phyloP scores from a whole-genome alignment of 2,329 filamentous ascomycete genomes.

The Monascus ruber region DNA sequence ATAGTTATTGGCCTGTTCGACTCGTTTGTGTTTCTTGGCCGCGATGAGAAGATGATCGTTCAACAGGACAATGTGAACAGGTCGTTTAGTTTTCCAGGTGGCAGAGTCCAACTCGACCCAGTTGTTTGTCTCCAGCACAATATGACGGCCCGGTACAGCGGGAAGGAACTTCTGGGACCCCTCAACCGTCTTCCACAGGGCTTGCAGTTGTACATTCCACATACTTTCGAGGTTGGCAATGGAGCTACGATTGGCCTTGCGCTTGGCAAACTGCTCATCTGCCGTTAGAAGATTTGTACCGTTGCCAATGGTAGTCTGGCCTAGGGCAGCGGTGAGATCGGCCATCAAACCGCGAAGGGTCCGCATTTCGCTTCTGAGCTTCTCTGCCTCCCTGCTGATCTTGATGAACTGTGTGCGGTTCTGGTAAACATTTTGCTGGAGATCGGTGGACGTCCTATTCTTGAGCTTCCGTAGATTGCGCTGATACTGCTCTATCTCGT shows the following conservation, averaged over 20 bases:
- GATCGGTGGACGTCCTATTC: conserved; percentile 63
- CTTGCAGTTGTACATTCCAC: conserved; percentile 59
- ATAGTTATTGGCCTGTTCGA: conserved; percentile 46
- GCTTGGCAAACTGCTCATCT: conserved; percentile 39
- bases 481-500: conserved; percentile 76
- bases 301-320: conserved; percentile 33
- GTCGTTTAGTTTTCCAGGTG: conserved; percentile 83
- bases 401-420: conserved; percentile 98
- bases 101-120: conserved; percentile 98
- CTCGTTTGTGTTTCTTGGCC: conserved; percentile 81
- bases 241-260: conserved; percentile 74
- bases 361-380: conserved; percentile 92
- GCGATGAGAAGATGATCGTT: conserved; percentile 92
- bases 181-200: conserved; percentile 93
- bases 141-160: conserved; percentile 79
- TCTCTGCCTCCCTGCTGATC: conserved; percentile 97
- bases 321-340: conserved; percentile 66
- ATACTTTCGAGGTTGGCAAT: conserved; percentile 63
- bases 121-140: conserved; percentile 79
- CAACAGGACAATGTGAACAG: conserved; percentile 82
- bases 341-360: conserved; percentile 82
- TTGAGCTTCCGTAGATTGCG: conserved; percentile 64
- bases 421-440: conserved; percentile 93
- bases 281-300: conserved; percentile 45
- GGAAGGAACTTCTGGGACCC: conserved; percentile 95